Conservation (phyloP, 108 stramenopile genomes). For the Nitzschia putrida region DNA sequence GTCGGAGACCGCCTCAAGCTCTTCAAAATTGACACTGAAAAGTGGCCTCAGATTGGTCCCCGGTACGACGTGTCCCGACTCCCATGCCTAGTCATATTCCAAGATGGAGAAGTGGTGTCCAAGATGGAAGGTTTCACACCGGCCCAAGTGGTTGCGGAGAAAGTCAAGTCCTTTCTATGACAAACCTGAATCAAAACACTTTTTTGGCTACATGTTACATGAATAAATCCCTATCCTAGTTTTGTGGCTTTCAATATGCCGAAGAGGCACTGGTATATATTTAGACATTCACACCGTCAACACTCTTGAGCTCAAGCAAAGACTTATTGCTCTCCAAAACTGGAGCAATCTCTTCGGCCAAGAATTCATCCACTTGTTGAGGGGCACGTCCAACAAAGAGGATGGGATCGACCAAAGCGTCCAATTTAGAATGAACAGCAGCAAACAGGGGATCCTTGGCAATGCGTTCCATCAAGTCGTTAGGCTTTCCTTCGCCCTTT, state of each 20-base stretch:
- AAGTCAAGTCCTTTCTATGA: constrained; percentile 5
- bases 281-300: constrained; percentile 95
- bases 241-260: too few species aligned
- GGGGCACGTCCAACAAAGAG: constrained; percentile 94
- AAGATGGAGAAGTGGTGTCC: constrained; percentile 46
- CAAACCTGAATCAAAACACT: background rate
- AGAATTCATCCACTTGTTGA: constrained; percentile 96
- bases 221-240: too few species aligned
- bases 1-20: constrained; percentile 46
- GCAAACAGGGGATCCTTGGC: constrained; percentile 84
- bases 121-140: constrained; percentile 59
- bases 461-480: constrained; percentile 96
- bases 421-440: constrained; percentile 88
- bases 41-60: constrained; percentile 66
- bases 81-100: constrained; percentile 63
- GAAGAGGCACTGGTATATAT: background rate
- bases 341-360: constrained; percentile 87
- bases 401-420: constrained; percentile 87
- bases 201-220: background rate
- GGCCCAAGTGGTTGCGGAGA: constrained; percentile 46
- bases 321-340: constrained; percentile 79
- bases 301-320: constrained; percentile 69
- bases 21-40: constrained; percentile 62
- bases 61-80: constrained; percentile 54
- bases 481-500: constrained; percentile 97